Evolutionary conservation across 495 filamentous ascomycete species (phyloP).

Genomic region (Aspergillus diversus): DNA sequence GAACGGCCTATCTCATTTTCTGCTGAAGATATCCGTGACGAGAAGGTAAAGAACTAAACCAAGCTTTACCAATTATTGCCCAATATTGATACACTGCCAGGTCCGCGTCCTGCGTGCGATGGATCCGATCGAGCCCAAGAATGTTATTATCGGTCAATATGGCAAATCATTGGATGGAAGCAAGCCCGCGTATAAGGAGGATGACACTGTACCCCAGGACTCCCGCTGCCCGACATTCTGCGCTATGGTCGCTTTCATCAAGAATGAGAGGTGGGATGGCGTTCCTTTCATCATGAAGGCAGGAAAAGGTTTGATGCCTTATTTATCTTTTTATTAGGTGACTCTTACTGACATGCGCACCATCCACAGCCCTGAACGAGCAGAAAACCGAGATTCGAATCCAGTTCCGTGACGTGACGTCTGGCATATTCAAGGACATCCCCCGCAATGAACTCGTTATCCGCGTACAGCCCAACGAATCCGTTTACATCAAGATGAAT

Average conservation of each 20-base stretch:
- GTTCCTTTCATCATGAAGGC: conserved; percentile 99
- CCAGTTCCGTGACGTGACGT: conserved; percentile 98
- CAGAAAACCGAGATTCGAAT: conserved; percentile 99
- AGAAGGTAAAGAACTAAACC: conserved; percentile 68
- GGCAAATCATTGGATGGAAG: conserved; percentile 93
- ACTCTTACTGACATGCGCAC: neutral
- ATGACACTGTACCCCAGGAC: conserved; percentile 97
- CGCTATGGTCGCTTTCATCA: conserved; percentile 95
- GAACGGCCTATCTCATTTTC: conserved; percentile 98
- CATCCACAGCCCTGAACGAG: conserved; percentile 79
- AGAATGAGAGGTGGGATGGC: conserved; percentile 99
- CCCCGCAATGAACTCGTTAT: conserved; percentile 99
- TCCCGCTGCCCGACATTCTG: conserved; percentile 98
- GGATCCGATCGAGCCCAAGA: conserved; percentile 96
- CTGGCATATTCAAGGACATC: conserved; percentile 99
- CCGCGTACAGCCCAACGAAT: conserved; percentile 98
- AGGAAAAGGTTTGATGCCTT: conserved; percentile 72
- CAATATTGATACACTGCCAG: conserved; percentile 26
- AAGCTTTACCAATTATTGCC: neutral
- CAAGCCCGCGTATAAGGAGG: conserved; percentile 98
- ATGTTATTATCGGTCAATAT: conserved; percentile 99
- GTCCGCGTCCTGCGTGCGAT: conserved; percentile 89
- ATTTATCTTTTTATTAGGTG: neutral
- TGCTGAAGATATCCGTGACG: conserved; percentile 96
- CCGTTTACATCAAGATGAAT: conserved; percentile 99